Evolutionary conservation across 2,329 filamentous ascomycete genomes (phyloP).

Genomic region (Fusarium continuum): DNA sequence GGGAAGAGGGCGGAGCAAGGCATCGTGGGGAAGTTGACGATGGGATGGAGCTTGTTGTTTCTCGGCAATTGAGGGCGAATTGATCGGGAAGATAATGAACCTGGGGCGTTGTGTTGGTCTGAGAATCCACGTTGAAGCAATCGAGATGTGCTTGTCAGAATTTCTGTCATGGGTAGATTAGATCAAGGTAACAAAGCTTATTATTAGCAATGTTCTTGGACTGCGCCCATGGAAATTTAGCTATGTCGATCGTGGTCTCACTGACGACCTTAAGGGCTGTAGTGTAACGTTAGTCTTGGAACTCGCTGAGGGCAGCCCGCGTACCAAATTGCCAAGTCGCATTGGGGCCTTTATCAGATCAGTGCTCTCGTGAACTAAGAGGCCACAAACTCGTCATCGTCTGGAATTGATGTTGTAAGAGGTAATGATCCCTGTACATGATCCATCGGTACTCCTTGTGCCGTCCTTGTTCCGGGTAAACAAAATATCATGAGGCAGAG

Average conservation of each 20-base stretch:
- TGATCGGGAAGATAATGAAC: not conserved
- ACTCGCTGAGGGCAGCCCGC: not conserved
- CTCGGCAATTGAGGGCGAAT: slow-evolving; percentile 10
- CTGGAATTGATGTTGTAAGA: not conserved
- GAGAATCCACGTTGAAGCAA: no score
- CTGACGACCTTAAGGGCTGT: slow-evolving; percentile 8
- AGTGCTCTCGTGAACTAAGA: not conserved
- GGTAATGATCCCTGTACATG: not conserved
- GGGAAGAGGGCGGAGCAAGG: slow-evolving; percentile 23
- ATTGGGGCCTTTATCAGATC: not conserved
- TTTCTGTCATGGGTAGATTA: not conserved
- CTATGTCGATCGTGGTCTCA: slow-evolving; percentile 26
- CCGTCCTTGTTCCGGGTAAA: not conserved
- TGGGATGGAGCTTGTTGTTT: slow-evolving; percentile 12
- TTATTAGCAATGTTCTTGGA: not conserved
- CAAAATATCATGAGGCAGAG: no score
- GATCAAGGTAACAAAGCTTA: not conserved
- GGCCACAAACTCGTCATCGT: not conserved
- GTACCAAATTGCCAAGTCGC: not conserved
- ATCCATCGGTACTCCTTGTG: no score
- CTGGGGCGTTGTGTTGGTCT: no score
- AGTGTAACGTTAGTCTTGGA: slow-evolving; percentile 16
- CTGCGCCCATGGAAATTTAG: slow-evolving; percentile 16
- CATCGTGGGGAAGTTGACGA: slow-evolving; percentile 24
- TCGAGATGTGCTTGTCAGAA: not conserved